Evolutionary conservation across 1,139 yeast genomes (phyloP), one percentile per base, ranked within the genome.

Genomic region (Blastobotrys indianensis): DNA sequence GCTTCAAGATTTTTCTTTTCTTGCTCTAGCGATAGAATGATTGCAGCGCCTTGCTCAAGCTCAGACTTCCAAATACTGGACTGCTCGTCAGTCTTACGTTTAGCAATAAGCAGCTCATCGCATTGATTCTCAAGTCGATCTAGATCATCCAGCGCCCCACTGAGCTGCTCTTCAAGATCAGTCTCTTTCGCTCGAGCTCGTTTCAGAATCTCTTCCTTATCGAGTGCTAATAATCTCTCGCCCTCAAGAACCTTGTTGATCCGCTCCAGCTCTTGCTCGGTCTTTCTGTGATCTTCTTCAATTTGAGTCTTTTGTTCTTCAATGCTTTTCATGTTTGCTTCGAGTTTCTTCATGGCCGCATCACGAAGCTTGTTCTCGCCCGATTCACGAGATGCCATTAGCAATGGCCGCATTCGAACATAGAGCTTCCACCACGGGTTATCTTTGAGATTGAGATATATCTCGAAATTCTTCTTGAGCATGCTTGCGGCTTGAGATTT

Each of bases 371-470:
- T 78, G 10, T 75, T 69, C 54, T 75, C 81, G 45, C 76, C 68
- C 1, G 80, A 77, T 54, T 79, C 81, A 31, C 72, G 68, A 0
- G 87, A 76, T 8, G 85, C 85, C 48, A 79, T 81, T 20, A 88
- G 67, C 42, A 90, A 66, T 0, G 98, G 97, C 54, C 85, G 85
- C 56, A 92, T 70, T 47, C 79, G 77, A 31, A 80, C 72, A 53
- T 81, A 81, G 41, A 92, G 70, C 45, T 75, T 77, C 69, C 86
- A 84, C 98, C 98, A 92, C 8, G 85, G 85, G 60, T 83, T 82
- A 9, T 72, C 64, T 44, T 73, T 69, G n/a, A 80, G 63, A 13
- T 70, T 68, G 49, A 76, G 73, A 48, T 83, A 79, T 0, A 72
- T 65, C 40, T 70, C 66, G 55, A 92, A 75, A 41, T 87, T 82